Conservation (phyloP, 208 protist species). For the Wallacemonas sp. region DNA sequence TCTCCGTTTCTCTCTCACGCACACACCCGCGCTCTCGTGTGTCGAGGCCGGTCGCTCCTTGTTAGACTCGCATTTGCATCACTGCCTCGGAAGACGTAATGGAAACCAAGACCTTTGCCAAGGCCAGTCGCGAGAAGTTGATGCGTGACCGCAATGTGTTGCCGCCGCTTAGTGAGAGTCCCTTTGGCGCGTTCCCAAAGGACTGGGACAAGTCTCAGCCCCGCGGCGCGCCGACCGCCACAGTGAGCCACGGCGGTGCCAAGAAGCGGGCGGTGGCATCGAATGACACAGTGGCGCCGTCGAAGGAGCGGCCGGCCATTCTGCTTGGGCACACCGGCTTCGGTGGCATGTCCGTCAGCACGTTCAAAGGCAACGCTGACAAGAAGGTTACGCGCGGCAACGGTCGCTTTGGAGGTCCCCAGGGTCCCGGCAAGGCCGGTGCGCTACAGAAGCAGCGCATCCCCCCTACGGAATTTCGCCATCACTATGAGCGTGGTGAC, state of each 20-base stretch:
- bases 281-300: neutral
- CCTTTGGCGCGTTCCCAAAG: slow-evolving; percentile 82
- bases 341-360: slow-evolving; percentile 83
- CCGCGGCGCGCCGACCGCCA: slow-evolving; percentile 35
- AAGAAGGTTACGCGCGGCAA: slow-evolving; percentile 38
- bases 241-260: slow-evolving; percentile 16
- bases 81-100: too few relatives aligned
- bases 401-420: slow-evolving; percentile 74
- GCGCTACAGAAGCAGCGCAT: slow-evolving; percentile 73
- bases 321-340: slow-evolving; percentile 77
- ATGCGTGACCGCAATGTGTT: slow-evolving; percentile 64
- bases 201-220: slow-evolving; percentile 18
- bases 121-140: slow-evolving; percentile 52
- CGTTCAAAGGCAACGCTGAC: slow-evolving; percentile 57
- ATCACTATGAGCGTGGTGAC: slow-evolving; percentile 98
- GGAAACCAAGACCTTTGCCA: slow-evolving; percentile 52
- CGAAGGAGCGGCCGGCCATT: slow-evolving; percentile 20
- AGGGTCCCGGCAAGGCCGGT: slow-evolving; percentile 67
- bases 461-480: slow-evolving; percentile 94
- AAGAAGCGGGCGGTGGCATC: slow-evolving; percentile 19
- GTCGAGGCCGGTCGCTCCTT: too few relatives aligned
- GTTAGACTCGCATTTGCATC: too few relatives aligned
- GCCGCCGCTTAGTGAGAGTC: slow-evolving; percentile 77
- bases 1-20: slow-evolving; percentile 3
- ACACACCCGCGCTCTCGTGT: too few relatives aligned